phyloP scores from a whole-genome alignment of 495 filamentous ascomycete genomes.

The Staphylotrichum longicolle region DNA sequence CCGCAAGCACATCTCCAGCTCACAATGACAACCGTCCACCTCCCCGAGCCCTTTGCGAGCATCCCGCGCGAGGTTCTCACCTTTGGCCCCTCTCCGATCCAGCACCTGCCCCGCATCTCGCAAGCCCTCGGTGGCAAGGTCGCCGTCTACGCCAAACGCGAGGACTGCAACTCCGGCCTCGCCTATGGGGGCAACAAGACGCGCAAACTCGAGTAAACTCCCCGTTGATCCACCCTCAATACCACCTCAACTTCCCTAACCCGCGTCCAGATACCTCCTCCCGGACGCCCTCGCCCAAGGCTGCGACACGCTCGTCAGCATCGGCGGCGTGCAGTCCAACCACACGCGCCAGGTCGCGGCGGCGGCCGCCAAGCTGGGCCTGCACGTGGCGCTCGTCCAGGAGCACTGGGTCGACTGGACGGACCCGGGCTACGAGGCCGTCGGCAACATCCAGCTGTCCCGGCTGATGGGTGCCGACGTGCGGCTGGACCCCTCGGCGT shows the following conservation, averaged over 20 bases:
- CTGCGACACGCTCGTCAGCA: slow-evolving; percentile 57
- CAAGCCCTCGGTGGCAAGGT: slow-evolving; percentile 53
- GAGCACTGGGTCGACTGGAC: slow-evolving; percentile 62
- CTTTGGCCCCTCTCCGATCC: slow-evolving; percentile 60
- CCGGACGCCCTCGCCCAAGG: slow-evolving; percentile 55
- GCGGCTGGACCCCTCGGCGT: slow-evolving; percentile 48
- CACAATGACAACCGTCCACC: slow-evolving; percentile 32
- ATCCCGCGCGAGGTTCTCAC: slow-evolving; percentile 55
- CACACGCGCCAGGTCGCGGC: slow-evolving; percentile 64
- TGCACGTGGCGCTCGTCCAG: slow-evolving; percentile 56
- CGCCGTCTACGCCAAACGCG: slow-evolving; percentile 60
- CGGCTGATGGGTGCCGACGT: slow-evolving; percentile 61
- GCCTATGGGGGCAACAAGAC: slow-evolving; percentile 67
- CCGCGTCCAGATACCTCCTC: slow-evolving; percentile 45
- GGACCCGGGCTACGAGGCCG: slow-evolving; percentile 51
- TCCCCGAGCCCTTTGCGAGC: slow-evolving; percentile 57
- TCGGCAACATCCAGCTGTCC: slow-evolving; percentile 63
- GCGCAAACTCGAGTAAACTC: slow-evolving; percentile 59
- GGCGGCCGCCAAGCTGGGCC: slow-evolving; percentile 50
- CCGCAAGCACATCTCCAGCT: neutral
- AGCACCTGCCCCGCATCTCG: slow-evolving; percentile 57
- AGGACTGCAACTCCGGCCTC: slow-evolving; percentile 61
- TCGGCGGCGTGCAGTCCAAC: slow-evolving; percentile 66
- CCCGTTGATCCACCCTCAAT: neutral
- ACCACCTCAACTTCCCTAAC: neutral